Conservation (phyloP, 2,329 filamentous ascomycete genomes). For the Cladobotryum mycophilum region DNA sequence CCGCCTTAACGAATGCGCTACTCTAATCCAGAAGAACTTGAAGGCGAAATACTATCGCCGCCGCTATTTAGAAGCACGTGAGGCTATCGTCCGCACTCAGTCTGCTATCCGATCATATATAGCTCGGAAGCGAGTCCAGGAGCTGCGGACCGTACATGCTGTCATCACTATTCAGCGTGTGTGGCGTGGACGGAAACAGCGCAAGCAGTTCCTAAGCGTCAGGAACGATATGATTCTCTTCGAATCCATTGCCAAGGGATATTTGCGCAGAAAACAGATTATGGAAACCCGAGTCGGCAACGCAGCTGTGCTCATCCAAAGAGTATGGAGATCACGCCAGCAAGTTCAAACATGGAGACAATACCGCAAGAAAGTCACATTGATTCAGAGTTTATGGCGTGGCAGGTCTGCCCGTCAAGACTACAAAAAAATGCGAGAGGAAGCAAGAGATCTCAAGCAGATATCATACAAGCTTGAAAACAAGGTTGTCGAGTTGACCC, state of each 20-base stretch:
- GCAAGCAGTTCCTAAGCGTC: slow-evolving; percentile 71
- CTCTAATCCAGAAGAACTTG: slow-evolving; percentile 98
- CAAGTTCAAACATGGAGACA: slow-evolving; percentile 77
- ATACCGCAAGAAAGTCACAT: slow-evolving; percentile 81
- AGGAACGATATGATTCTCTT: slow-evolving; percentile 80
- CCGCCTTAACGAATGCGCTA: slow-evolving; percentile 85
- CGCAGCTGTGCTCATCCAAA: slow-evolving; percentile 83
- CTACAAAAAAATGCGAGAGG: slow-evolving; percentile 89
- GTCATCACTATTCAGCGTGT: slow-evolving; percentile 92
- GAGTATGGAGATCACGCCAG: slow-evolving; percentile 76
- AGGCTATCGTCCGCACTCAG: slow-evolving; percentile 75
- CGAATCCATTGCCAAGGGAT: slow-evolving; percentile 87
- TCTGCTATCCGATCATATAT: slow-evolving; percentile 70
- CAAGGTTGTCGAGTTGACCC: slow-evolving; percentile 97
- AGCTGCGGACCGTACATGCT: slow-evolving; percentile 75
- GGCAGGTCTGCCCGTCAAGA: slow-evolving; percentile 71
- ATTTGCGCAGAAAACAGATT: slow-evolving; percentile 81
- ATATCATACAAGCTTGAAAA: slow-evolving; percentile 99
- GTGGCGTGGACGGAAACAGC: slow-evolving; percentile 88
- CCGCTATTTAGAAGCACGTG: slow-evolving; percentile 80
- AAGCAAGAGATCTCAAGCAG: slow-evolving; percentile 96
- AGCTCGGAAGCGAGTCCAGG: slow-evolving; percentile 70
- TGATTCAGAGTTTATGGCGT: slow-evolving; percentile 90
- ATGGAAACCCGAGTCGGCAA: slow-evolving; percentile 92
- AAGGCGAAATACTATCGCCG: slow-evolving; percentile 91